Evolutionary conservation across 805 yeast species (phyloP), one percentile per base, ranked within the genome.

Genomic region (Saturnispora sanitii): DNA sequence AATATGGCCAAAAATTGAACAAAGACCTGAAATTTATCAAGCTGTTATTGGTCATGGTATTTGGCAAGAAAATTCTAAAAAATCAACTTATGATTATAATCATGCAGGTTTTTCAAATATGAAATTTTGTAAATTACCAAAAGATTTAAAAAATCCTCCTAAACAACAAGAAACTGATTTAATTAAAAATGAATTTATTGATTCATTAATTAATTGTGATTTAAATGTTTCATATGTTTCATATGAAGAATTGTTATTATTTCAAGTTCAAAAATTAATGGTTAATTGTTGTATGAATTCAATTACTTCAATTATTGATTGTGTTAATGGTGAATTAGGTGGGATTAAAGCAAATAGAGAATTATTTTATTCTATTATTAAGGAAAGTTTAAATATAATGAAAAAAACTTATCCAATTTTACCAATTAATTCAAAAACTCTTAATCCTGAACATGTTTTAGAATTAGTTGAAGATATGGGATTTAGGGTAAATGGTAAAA

Each of bases 21-120:
- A 45, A 1, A 56, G 75, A 40, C 95, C 96, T 0, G 66, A 64
- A 13, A 44, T 86, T 5, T 75, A 68, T 52, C 82, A 77, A 53
- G 96, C 88, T 40, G 77, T 88, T 19, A 81, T 82, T 33, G 74
- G 83, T 3, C 96, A 90, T 57, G 97, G 96, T 11, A 84, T 81
- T 1, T 81, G 71, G 59, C 73, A 75, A 29, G 50, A 51, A 20
- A 18, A 35, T 0, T 47, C 38, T 2, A 39, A 53, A 17, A 28
- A 30, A 1, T 46, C 62, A 15, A 67, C 67, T 1, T 73, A 64
- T 49, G 62, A 61, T 13, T 73, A 66, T 45, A 65, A 65, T 26
- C 94, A 82, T 60, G 88, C 82, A n/a, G 94, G 92, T 0, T 55
- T 57, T 27, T 94, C 90, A 0, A 70, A 69, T 33, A 58, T 87